These are phyloP conservation scores for Megacollybia platyphylla DNA, from an alignment of 1,284 basidiomycete genomes.

Conservation along the genomic window DNA sequence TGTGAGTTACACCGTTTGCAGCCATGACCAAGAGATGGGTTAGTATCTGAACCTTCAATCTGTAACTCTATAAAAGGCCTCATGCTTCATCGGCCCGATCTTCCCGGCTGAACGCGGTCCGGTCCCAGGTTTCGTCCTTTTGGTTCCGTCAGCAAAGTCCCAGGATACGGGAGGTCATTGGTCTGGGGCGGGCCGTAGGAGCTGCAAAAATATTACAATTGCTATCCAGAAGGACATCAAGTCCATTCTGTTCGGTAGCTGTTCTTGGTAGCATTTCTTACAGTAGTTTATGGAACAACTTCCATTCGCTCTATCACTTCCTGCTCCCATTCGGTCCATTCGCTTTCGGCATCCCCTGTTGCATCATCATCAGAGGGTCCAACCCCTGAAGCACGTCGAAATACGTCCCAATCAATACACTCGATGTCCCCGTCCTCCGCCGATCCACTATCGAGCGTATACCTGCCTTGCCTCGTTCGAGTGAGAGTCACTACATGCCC, in stretches of 20 bases:
- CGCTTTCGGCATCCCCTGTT: constrained; percentile 44
- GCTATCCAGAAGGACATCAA: too few relatives aligned
- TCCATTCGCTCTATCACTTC: constrained; percentile 53
- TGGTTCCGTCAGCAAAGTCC: background rate
- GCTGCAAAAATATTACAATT: too few relatives aligned
- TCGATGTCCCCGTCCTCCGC: constrained; percentile 28
- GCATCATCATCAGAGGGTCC: constrained; percentile 23
- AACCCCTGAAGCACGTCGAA: constrained; percentile 36
- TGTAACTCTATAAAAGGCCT: background rate
- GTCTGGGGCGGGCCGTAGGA: background rate
- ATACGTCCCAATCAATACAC: constrained; percentile 76
- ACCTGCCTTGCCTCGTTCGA: constrained; percentile 76
- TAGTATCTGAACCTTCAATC: too few relatives aligned
- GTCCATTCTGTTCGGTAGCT: too few relatives aligned
- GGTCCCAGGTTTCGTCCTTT: background rate
- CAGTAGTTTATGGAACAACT: constrained; percentile 25
- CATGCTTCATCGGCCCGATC: background rate
- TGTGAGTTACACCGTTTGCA: constrained; percentile 20
- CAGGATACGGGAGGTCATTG: background rate
- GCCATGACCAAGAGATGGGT: constrained; percentile 18
- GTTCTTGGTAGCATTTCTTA: background rate
- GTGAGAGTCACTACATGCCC: constrained; percentile 87
- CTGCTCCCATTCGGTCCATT: constrained; percentile 61
- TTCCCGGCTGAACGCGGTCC: background rate
- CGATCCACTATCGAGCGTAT: constrained; percentile 34